Percentiles rank a stretch among this genome's conserved stretches.
phyloP scores from a whole-genome alignment of 768 basidiomycete species.

The Sarcomyxa edulis region DNA sequence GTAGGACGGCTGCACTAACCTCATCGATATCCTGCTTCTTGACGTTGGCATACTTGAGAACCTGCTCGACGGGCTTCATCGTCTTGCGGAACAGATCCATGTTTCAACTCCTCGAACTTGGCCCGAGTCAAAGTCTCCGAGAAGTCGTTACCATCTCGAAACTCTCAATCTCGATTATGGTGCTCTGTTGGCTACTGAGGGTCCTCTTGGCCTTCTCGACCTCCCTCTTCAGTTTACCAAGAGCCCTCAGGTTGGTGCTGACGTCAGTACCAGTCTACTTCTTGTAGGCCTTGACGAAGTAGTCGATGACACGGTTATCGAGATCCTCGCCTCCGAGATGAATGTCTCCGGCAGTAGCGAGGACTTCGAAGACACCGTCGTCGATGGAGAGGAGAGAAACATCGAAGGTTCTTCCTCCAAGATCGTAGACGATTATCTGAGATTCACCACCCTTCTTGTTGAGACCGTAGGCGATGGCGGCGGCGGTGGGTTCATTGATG shows the following conservation, averaged over 20 bases:
- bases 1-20: conserved; percentile 30
- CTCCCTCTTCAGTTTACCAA: conserved; percentile 90
- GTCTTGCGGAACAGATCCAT: conserved; percentile 99
- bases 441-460: conserved; percentile 94
- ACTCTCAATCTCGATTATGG: conserved; percentile 90
- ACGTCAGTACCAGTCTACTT: conserved; percentile 88
- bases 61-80: conserved; percentile 99
- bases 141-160: conserved; percentile 98
- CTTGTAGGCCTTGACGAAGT: conserved; percentile 88
- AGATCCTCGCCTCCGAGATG: conserved; percentile 96
- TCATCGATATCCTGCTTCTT: conserved; percentile 98
- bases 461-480: conserved; percentile 96
- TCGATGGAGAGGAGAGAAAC: conserved; percentile 94
- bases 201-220: conserved; percentile 96
- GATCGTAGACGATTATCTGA: conserved; percentile 96
- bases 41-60: conserved; percentile 94
- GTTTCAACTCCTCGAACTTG: conserved; percentile 97
- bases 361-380: conserved; percentile 87
- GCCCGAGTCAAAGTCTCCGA: conserved; percentile 95
- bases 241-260: conserved; percentile 69
- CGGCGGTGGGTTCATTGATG: conserved; percentile 96
- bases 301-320: conserved; percentile 89
- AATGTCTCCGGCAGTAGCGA: conserved; percentile 91
- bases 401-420: conserved; percentile 98
- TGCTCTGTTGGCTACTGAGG: conserved; percentile 83